These are phyloP conservation scores for Monosporascus sp. DNA, from an alignment of 2,329 filamentous ascomycete species.

Conservation along the genomic window DNA sequence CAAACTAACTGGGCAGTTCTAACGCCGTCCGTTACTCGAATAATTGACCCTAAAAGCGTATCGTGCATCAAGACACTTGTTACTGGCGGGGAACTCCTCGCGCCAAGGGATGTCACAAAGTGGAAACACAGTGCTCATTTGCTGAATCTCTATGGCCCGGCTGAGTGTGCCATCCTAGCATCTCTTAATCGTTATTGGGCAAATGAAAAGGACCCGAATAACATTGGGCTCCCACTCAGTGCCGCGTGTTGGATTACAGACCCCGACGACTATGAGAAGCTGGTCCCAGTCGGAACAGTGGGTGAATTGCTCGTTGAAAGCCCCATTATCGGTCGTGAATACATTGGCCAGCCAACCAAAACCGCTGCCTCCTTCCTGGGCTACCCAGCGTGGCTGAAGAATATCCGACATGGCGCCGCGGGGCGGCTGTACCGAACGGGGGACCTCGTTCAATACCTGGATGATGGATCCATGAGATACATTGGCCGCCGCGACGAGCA, in stretches of 20 bases:
- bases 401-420: neutral
- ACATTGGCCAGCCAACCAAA: slow-evolving; percentile 32
- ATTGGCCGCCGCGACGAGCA: slow-evolving; percentile 15
- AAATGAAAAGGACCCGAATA: neutral
- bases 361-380: slow-evolving; percentile 33
- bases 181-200: neutral
- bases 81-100: no score
- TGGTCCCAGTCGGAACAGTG: slow-evolving; percentile 10
- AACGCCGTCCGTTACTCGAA: neutral
- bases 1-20: slow-evolving; percentile 1
- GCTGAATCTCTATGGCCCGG: neutral
- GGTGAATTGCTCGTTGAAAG: slow-evolving; percentile 15
- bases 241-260: slow-evolving; percentile 5
- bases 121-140: no score
- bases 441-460: slow-evolving; percentile 28
- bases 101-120: no score
- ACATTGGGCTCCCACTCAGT: neutral
- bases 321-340: slow-evolving; percentile 33
- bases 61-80: no score
- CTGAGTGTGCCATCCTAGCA: neutral
- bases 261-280: slow-evolving; percentile 2
- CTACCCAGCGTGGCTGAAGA: slow-evolving; percentile 26
- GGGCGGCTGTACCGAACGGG: slow-evolving; percentile 29
- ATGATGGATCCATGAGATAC: slow-evolving; percentile 26
- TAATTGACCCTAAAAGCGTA: no score